Evolutionary conservation across 257 asterid species (phyloP).

Genomic region (Solanum paucissectum): DNA sequence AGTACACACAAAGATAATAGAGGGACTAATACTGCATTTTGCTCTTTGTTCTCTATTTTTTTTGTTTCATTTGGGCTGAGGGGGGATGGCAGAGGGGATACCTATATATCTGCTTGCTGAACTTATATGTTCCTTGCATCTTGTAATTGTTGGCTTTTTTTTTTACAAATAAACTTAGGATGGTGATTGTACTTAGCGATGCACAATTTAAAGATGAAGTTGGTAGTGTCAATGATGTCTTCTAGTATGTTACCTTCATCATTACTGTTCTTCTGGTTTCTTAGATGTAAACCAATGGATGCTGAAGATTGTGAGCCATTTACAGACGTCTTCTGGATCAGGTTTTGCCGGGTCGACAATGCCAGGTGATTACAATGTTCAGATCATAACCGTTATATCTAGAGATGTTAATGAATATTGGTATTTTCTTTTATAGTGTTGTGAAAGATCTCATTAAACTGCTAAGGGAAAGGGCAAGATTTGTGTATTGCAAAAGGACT

Average conservation of each 20-base stretch:
- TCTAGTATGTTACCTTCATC: background rate
- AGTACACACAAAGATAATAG: background rate
- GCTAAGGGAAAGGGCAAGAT: background rate
- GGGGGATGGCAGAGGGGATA: background rate
- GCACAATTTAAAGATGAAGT: background rate
- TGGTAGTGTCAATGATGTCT: background rate
- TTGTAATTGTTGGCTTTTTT: background rate
- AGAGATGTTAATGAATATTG: background rate
- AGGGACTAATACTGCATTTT: background rate
- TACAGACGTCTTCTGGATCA: constrained; percentile 86
- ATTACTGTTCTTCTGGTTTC: background rate
- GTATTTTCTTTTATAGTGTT: background rate
- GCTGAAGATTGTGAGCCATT: constrained; percentile 75
- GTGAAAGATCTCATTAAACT: background rate
- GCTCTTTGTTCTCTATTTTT: background rate
- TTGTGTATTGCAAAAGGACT: background rate
- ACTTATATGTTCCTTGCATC: background rate
- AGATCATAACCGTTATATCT: background rate
- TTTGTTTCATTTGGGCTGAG: background rate
- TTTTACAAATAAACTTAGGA: background rate
- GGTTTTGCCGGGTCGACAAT: constrained; percentile 54
- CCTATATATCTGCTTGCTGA: background rate
- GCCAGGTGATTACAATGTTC: constrained; percentile 44
- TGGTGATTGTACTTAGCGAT: background rate
- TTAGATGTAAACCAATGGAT: constrained; percentile 90